Base-by-base conservation (phyloP, 257 asterid genomes). In the Thymus quinquecostatus region DNA sequence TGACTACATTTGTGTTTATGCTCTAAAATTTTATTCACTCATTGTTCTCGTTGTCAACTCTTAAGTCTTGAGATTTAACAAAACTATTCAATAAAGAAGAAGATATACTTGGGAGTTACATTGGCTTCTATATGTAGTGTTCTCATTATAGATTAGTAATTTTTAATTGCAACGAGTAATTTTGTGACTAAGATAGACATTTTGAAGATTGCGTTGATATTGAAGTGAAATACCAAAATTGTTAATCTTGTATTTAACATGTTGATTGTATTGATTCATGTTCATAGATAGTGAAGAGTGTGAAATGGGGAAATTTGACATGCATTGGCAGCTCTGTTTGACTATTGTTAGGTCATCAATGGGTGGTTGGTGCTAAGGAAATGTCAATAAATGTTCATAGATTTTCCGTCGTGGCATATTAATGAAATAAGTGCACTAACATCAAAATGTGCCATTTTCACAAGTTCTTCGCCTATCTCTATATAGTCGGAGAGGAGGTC, bases 121-220 rank as follows among this genome's bases (percentile, higher is more conserved):
- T 32, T 79, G 65, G 13, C 55, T 70, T 64, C 36, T 33, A 8
- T 36, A 67, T 28, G 59, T 51, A 60, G 49, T 54, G 64, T 30
- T 44, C 47, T 60, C 33, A 38, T 38, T 38, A 44, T 7, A 7
- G 12, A 44, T 7, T 44, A 44, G 10, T 41, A 47, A 8, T 53
- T 51, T 14, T 64, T 1, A 29, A 60, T 9, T 50, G 38, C 32
- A 28, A 68, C n/a, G 59, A 10, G 10, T 67, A 5, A 7, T 60
- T 41, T 51, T 4, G 14, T n/a, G 1, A 9, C 11, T 7, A 7
- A 44, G 49, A 44, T 44, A 44, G 13, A 44, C 12, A 44, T 43
- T 21, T 43, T 7, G 11, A 43, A 9, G 9, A 43, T 6, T 43
- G 48, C 48, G 6, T 43, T 43, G 2, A 10, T 44, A 38, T 38